Percentiles rank a stretch among this genome's conserved stretches.
These are phyloP conservation scores for Lasiosphaeria miniovina DNA, from an alignment of 495 filamentous ascomycete species.

Conservation along the genomic window DNA sequence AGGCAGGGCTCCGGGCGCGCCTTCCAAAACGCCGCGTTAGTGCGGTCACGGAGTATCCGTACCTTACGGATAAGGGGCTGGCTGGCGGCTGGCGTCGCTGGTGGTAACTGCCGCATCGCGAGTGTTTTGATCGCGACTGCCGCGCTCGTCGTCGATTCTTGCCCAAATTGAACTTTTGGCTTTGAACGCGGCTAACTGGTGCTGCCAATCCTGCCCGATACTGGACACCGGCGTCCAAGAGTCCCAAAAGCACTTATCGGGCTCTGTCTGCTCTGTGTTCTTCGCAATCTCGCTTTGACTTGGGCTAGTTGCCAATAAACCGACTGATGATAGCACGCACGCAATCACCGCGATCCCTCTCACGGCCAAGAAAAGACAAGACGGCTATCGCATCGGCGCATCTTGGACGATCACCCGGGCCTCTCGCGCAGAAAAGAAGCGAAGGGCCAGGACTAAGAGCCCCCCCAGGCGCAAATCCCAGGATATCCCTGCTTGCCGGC, in stretches of 20 bases:
- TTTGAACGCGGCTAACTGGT: background rate
- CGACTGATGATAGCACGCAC: background rate
- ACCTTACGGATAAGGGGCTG: too few relatives aligned
- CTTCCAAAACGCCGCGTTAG: too few relatives aligned
- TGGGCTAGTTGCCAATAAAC: constrained; percentile 1
- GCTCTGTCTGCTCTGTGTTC: background rate
- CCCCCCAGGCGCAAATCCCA: background rate
- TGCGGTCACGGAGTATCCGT: too few relatives aligned
- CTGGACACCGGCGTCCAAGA: background rate
- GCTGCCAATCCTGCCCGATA: background rate
- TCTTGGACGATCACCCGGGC: background rate
- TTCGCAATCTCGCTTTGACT: constrained; percentile 15
- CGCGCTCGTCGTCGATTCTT: too few relatives aligned
- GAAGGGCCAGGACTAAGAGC: background rate
- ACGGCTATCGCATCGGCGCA: background rate
- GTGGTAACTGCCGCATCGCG: too few relatives aligned
- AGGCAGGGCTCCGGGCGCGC: too few relatives aligned
- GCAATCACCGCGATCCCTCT: background rate
- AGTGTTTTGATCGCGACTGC: too few relatives aligned
- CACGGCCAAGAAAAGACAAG: background rate
- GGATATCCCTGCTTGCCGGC: background rate
- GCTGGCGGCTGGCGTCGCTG: too few relatives aligned
- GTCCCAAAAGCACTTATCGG: background rate
- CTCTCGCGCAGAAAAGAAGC: background rate
- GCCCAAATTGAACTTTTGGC: too few relatives aligned